Percentiles rank a stretch among this genome's conserved stretches.
These are phyloP conservation scores for Alternaria infectoria DNA, from an alignment of 2,329 filamentous ascomycete species.

Conservation along the genomic window DNA sequence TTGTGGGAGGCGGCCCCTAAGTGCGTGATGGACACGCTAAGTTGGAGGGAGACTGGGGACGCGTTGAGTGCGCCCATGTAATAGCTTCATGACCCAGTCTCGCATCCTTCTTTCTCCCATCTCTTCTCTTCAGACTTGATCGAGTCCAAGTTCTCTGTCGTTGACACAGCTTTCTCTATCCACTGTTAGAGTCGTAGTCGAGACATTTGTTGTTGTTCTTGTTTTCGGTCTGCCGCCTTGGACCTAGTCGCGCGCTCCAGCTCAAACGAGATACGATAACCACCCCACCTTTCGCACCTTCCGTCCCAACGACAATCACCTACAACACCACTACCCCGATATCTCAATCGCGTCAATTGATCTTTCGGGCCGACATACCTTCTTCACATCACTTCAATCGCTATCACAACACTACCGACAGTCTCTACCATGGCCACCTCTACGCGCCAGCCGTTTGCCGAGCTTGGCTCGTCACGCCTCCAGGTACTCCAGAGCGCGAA, in stretches of 20 bases:
- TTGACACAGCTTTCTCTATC: neutral
- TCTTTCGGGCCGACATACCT: neutral
- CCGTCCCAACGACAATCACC: slow-evolving; percentile 6
- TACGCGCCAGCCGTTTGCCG: slow-evolving; percentile 76
- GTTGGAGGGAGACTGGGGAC: slow-evolving; percentile 15
- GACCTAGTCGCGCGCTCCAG: slow-evolving; percentile 4
- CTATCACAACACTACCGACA: slow-evolving; percentile 1
- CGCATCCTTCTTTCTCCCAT: slow-evolving; percentile 17
- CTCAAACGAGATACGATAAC: slow-evolving; percentile 13
- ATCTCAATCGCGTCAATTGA: neutral
- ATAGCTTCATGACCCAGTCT: slow-evolving; percentile 17
- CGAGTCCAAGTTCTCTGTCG: neutral
- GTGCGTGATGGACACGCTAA: slow-evolving; percentile 33
- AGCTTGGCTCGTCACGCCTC: slow-evolving; percentile 71
- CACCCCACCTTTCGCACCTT: slow-evolving; percentile 13
- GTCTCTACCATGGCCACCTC: slow-evolving; percentile 48
- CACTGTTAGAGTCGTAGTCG: neutral
- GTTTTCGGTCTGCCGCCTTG: slow-evolving; percentile 2
- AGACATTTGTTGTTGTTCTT: neutral
- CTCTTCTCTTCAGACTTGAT: slow-evolving; percentile 11
- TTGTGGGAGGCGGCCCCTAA: slow-evolving; percentile 14
- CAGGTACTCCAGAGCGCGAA: slow-evolving; percentile 76
- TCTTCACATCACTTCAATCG: neutral
- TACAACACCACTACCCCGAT: slow-evolving; percentile 1
- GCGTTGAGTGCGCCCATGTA: slow-evolving; percentile 26